Evolutionary conservation across 805 yeast species (phyloP), one percentile per base, ranked within the genome.

Genomic region (Lipomyces yamanashiensis): DNA sequence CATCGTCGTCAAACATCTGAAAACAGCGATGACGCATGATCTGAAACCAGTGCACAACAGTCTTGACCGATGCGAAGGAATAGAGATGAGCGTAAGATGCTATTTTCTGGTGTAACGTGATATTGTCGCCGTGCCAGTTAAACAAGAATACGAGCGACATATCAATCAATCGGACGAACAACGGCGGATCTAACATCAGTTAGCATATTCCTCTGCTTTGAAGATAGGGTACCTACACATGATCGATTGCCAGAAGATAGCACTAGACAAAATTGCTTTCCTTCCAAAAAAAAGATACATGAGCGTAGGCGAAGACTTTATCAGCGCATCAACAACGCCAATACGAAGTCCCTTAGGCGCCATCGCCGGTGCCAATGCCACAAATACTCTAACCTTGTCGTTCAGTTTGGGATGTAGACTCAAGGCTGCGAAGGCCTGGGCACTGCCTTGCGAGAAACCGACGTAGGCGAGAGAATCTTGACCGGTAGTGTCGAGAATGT

Each of bases 11-110:
- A 76, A 86, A 93, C 96, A 95, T 88, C 75, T 92, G 97, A 75
- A 93, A 92, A 54, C 84, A 82, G 52, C 84, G 84, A 7, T 88
- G 81, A 58, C 87, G 81, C 66, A 93, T 89, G 58, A 93, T 92
- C 76, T 91, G 97, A 72, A 91, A 90, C 97, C 97, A 91, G 76
- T 91, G 97, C n/a, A 92, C 98, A 51, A 91, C 92, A 9, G 89
- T 84, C 75, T 92, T 93, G 33, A 92, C 98, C 1, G 92, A 86
- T 0, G 98, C 91, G 23, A 96, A 88, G 1, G 97, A 89, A 77
- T 92, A 93, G 59, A 93, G 79, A 74, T 95, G 98, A 17, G 90
- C 85, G 75, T 90, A 93, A 15, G 90, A 83, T n/a, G 89, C 82
- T 54, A 85, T 77, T 73, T 92, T 93, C 75, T 92, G 97, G 47